These are phyloP conservation scores for Cystobasidium onofrii DNA, from an alignment of 768 basidiomycete genomes.

Conservation along the genomic window DNA sequence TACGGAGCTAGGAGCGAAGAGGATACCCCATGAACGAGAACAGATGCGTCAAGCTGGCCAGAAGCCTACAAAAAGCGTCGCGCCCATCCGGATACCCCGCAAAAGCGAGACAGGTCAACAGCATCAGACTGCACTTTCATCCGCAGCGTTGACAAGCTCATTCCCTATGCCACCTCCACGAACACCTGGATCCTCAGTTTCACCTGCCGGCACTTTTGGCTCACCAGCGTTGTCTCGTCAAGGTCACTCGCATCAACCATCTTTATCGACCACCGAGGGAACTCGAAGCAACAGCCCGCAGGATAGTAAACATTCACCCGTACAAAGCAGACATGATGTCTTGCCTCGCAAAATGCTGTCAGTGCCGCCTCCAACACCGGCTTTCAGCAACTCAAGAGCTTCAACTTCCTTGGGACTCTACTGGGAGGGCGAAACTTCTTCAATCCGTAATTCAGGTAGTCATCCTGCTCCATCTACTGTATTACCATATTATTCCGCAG, in stretches of 20 bases:
- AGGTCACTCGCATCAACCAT: neutral
- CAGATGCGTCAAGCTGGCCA: neutral
- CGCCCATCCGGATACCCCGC: neutral
- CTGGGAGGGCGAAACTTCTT: neutral
- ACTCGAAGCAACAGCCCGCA: neutral
- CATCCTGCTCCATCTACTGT: neutral
- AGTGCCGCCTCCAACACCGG: neutral
- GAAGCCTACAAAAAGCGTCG: neutral
- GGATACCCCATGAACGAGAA: neutral
- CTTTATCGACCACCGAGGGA: neutral
- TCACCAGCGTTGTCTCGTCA: neutral
- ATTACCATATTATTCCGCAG: neutral
- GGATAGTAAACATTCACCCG: neutral
- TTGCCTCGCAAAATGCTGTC: neutral
- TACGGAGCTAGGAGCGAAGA: too few relatives aligned
- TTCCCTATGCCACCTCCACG: slow-evolving; percentile 21
- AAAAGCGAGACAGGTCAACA: neutral
- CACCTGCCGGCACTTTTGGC: neutral
- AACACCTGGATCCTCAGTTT: neutral
- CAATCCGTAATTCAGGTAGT: neutral
- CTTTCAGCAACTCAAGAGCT: slow-evolving; percentile 1
- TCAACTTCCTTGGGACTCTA: neutral
- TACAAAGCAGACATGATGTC: neutral
- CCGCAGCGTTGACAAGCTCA: neutral
- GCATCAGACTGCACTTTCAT: neutral